Percentiles rank a stretch among this genome's conserved stretches.
Evolutionary conservation across 2,329 filamentous ascomycete species (phyloP).

Genomic region (Claviceps fusiformis): DNA sequence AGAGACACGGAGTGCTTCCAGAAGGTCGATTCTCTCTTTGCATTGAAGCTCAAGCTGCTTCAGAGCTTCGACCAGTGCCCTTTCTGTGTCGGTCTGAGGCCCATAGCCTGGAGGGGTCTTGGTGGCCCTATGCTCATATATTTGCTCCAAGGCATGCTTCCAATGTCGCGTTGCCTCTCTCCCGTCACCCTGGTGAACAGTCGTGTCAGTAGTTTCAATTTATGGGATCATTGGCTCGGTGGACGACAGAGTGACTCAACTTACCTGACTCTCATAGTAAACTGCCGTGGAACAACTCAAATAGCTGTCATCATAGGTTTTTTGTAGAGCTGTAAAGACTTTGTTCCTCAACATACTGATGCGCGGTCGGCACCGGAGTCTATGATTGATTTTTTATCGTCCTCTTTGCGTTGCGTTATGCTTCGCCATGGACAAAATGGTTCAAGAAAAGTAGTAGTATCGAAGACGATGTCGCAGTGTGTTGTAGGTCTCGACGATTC

Average conservation of each 20-base stretch:
- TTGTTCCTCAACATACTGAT: constrained; percentile 40
- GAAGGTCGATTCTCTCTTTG: constrained; percentile 79
- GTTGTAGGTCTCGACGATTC: too few relatives aligned
- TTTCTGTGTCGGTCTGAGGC: constrained; percentile 70
- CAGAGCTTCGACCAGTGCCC: constrained; percentile 66
- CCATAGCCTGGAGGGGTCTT: constrained; percentile 55
- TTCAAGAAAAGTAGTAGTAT: neutral
- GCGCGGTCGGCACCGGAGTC: neutral
- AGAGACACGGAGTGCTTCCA: constrained; percentile 66
- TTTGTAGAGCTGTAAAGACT: constrained; percentile 65
- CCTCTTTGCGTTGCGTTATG: neutral
- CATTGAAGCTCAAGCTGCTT: constrained; percentile 78
- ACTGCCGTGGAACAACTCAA: constrained; percentile 88
- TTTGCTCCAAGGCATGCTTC: constrained; percentile 76
- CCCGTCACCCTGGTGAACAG: constrained; percentile 55
- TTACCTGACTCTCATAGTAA: constrained; percentile 85
- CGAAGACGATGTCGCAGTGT: neutral
- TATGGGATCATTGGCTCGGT: neutral
- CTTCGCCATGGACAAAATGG: neutral
- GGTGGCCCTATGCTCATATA: constrained; percentile 73
- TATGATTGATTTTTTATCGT: neutral
- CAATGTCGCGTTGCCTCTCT: constrained; percentile 81
- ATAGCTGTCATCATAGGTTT: constrained; percentile 96
- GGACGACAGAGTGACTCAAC: neutral
- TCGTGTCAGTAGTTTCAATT: neutral